Evolutionary conservation across 2,329 filamentous ascomycete species (phyloP), one percentile per base, ranked within the genome.

Genomic region (Cercospora nicotianae): DNA sequence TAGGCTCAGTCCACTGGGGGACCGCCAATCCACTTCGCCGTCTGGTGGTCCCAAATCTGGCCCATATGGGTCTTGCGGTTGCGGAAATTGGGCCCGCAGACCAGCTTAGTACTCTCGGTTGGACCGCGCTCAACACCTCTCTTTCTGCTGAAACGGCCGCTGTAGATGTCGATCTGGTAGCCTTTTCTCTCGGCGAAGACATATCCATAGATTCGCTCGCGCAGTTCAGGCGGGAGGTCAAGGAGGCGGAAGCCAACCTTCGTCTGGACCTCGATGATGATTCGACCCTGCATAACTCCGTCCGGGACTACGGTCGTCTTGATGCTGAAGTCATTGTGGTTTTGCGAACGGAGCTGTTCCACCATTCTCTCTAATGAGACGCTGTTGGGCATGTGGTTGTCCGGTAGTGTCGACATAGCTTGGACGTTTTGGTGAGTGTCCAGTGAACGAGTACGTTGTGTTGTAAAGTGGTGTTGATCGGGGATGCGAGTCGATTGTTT

Each of bases 181-280:
- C 65, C 65, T 39, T 36, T 13, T 0, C 31, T 20, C 39, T 70
- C 63, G 2, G 51, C 53, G 16, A 73, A 63, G 10, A 70, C 31
- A 28, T 67, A 69, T 30, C 60, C 61, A 57, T 68, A 73, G 53
- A 73, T 70, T 3, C 66, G 45, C 13, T 53, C 36, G 3, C 70
- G 67, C 1, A 74, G 57, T 65, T 75, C 73, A 1, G 69, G 23
- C 5, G 72, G 72, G 0, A 74, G 58, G 16, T 72, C 69, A 26
- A 73, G 36, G 62, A 75, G 68, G 45, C 57, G 64, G 28, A 72
- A 72, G 48, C 62, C 62, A 1, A 48, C 63, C 10, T 68, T 68
- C 2, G 42, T 28, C 12, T 58, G 20, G 4, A 67, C 62, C 33
- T 71, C 63, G 28, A 73, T 64, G 3, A 75, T 26, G 31, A 69